These are phyloP conservation scores for Aspergillus thermomutatus DNA, from an alignment of 2,329 filamentous ascomycete species.

Conservation along the genomic window DNA sequence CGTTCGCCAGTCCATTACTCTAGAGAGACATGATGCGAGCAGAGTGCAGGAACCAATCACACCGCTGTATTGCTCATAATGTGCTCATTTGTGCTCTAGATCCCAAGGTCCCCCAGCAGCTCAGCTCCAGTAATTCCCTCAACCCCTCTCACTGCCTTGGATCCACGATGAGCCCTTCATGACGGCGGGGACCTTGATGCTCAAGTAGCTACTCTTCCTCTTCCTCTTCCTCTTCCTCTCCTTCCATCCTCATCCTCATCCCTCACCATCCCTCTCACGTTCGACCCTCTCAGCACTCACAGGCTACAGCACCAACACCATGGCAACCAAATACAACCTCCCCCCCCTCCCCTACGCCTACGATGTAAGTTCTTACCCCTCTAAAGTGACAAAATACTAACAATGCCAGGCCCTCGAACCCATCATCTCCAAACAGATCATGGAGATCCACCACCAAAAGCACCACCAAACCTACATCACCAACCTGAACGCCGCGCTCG, in stretches of 20 bases:
- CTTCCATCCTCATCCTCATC: not conserved
- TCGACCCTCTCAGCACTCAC: not conserved
- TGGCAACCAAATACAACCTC: constrained; percentile 52
- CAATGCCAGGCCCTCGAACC: constrained; percentile 72
- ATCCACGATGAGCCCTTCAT: not conserved
- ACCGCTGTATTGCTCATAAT: not conserved
- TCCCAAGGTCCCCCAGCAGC: constrained; percentile 1
- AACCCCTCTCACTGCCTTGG: not conserved
- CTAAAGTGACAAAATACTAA: constrained; percentile 52
- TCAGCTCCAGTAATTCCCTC: not conserved
- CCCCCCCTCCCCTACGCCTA: constrained; percentile 67
- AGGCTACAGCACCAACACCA: constrained; percentile 10
- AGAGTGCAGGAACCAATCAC: not conserved
- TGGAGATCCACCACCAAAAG: constrained; percentile 91
- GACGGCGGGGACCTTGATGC: not conserved
- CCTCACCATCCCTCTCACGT: too few relatives aligned
- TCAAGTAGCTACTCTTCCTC: not conserved
- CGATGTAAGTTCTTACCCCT: constrained; percentile 54
- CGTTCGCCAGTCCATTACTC: not conserved
- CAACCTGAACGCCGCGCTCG: constrained; percentile 74
- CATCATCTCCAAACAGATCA: constrained; percentile 78
- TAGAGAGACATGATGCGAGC: not conserved
- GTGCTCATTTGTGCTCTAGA: constrained; percentile 1
- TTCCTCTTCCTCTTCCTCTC: not conserved
- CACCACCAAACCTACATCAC: constrained; percentile 93